A percentile compares a stretch with the other conserved stretches of the same genome.
These are phyloP conservation scores for Chalara sp. DNA, from an alignment of 2,329 filamentous ascomycete genomes.

Conservation along the genomic window DNA sequence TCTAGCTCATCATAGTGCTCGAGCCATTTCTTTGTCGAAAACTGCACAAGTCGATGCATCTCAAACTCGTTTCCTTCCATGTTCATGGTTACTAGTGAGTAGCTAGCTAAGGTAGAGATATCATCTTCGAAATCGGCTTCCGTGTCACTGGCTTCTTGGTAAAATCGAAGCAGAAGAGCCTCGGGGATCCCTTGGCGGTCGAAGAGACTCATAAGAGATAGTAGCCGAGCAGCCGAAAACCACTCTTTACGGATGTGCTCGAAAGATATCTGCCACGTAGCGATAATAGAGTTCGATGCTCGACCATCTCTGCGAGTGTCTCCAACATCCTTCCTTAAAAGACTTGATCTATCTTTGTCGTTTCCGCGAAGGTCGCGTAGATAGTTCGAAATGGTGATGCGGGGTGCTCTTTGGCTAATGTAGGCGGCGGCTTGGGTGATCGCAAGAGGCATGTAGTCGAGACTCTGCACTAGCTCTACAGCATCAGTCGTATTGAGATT, in stretches of 20 bases:
- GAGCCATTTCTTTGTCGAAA: slow-evolving; percentile 16
- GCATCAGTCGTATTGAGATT: neutral
- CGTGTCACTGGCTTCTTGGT: neutral
- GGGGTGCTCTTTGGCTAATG: slow-evolving; percentile 16
- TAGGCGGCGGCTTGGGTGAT: slow-evolving; percentile 24
- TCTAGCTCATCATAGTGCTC: slow-evolving; percentile 2
- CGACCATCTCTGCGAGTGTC: slow-evolving; percentile 28
- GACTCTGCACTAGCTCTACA: slow-evolving; percentile 13
- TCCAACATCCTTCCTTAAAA: slow-evolving; percentile 24
- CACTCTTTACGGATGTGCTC: slow-evolving; percentile 27
- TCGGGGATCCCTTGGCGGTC: slow-evolving; percentile 19
- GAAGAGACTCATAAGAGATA: slow-evolving; percentile 17
- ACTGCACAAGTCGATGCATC: slow-evolving; percentile 14
- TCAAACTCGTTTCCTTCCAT: slow-evolving; percentile 6
- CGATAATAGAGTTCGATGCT: slow-evolving; percentile 28
- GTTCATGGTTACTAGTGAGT: slow-evolving; percentile 27
- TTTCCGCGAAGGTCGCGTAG: slow-evolving; percentile 29
- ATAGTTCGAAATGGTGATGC: slow-evolving; percentile 30
- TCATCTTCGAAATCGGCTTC: neutral
- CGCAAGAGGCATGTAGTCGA: slow-evolving; percentile 24
- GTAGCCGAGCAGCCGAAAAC: slow-evolving; percentile 10
- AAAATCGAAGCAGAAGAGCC: slow-evolving; percentile 3
- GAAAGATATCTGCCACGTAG: slow-evolving; percentile 32
- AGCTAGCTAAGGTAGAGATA: neutral
- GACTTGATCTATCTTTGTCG: slow-evolving; percentile 21